These are phyloP conservation scores for Thalassiosira delicatula DNA, from an alignment of 352 stramenopile genomes.

Conservation along the genomic window DNA sequence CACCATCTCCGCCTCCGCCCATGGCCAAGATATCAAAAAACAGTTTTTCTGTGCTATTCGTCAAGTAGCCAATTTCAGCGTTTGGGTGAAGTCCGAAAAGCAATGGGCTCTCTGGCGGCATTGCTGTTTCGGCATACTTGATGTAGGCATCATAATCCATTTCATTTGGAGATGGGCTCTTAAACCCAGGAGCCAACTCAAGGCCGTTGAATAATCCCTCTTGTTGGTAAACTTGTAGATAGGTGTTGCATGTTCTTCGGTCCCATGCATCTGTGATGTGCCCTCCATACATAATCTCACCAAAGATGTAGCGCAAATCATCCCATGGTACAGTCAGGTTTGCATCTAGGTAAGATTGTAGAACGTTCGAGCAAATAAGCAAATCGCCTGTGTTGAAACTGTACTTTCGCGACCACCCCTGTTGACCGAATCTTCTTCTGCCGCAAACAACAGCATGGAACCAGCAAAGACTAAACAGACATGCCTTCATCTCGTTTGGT, in stretches of 20 bases:
- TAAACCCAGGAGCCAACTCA: constrained; percentile 97
- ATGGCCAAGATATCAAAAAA: constrained; percentile 93
- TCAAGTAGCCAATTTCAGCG: constrained; percentile 97
- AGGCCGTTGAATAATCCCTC: constrained; percentile 96
- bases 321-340: constrained; percentile 93
- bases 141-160: constrained; percentile 96
- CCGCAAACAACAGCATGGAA: constrained; percentile 97
- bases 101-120: constrained; percentile 95
- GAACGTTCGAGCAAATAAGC: constrained; percentile 90
- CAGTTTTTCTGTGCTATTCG: constrained; percentile 92
- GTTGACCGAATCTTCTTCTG: constrained; percentile 94
- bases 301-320: constrained; percentile 95
- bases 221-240: constrained; percentile 96
- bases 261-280: constrained; percentile 96
- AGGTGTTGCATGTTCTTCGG: constrained; percentile 90
- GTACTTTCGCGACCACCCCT: constrained; percentile 98
- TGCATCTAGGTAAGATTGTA: constrained; percentile 95
- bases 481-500: constrained; percentile 92
- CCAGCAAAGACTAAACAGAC: constrained; percentile 95
- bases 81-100: constrained; percentile 97
- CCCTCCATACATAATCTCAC: constrained; percentile 95
- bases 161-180: constrained; percentile 92
- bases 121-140: constrained; percentile 93
- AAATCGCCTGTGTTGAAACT: constrained; percentile 96
- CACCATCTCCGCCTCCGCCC: constrained; percentile 90